Base-by-base conservation (phyloP, 2,329 filamentous ascomycete genomes). In the Aspergillus sp. region DNA sequence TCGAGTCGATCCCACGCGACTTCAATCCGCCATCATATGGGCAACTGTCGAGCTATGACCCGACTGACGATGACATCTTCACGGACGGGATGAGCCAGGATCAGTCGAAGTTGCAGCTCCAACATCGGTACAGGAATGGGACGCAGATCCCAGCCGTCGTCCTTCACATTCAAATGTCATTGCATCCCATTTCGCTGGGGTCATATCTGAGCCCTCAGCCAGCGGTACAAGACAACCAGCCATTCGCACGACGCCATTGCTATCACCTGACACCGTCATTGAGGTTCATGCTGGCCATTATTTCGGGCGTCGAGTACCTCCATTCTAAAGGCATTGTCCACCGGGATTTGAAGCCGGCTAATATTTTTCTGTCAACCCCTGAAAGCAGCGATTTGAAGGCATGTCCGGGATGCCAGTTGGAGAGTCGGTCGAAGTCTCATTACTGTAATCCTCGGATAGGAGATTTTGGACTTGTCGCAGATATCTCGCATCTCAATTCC, bases 151-250 rank as follows among this genome's bases (percentile, higher is more conserved):
- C 53, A 15, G 51, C 58, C 13, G 48, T 77, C 8, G 69, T 70
- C 4, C 61, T 81, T 6, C 76, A 80, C 49, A 75, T 81, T n/a
- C 77, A 81, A 47, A 81, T 81, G 75, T 74, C 72, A 4, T 61
- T 78, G 3, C 74, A 79, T 49, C 75, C 76, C 1, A 64, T 78
- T 32, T 79, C 74, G 2, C 62, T 82, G 8, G 67, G 71, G 6
- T 69, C 72, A 1, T 80, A 75, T 44, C 51, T 82, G 4, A 68
- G 63, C 28, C 54, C 63, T 10, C 49, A 58, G 26, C 37, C 51
- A 7, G 44, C 44, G 19, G 35, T 49, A 30, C 28, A 36, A n/a
- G 41, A 42, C 32, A 27, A 26, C 2, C 12, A 44, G 22, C 36
- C 41, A 5, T 32, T 44, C 11, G 42, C 42, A 6, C 53, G 61